Base-by-base conservation (phyloP, 179 eudicot species). In the Camellia oleifera region DNA sequence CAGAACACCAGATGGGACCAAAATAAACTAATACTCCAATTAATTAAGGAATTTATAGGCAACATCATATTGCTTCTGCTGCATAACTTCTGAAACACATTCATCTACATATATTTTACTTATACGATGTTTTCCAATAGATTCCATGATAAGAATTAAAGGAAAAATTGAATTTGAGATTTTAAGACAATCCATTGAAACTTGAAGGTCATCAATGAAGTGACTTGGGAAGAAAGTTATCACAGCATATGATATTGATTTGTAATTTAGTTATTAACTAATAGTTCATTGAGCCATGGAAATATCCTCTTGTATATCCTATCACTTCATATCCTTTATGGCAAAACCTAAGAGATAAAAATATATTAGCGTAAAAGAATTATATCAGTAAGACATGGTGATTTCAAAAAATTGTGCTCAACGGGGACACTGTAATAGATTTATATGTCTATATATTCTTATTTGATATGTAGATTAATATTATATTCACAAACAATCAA, bases 261-360 rank as follows among this genome's bases (percentile, higher is more conserved):
- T 23, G 7, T 20, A 50, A 18, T 8, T 72, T 5, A 71, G 9
- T 71, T 48, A 7, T 18, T 5, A 46, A 26, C 62, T 23, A 72
- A 14, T 69, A 14, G 74, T 69, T 69, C 54, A 46, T 5, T 46
- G 74, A 46, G 74, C 10, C 10, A 69, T 69, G 74, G 9, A 67
- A 44, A 46, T n/a, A 69, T 44, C 12, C 46, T 44, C 4, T 67
- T 3, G 14, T 7, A 66, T 67, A 46, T 32, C 70, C 17, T 40
- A 66, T 66, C 20, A 53, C 11, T 56, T 11, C 4, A 20, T 7
- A 18, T 72, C 44, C 58, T 52, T 13, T 12, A 72, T 14, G 26
- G 5, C 13, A 70, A 18, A 18, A 46, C 20, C 6, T 56, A 26
- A 32, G 14, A 13, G 63, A 74, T 4, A 13, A 54, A 54, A 74